Base-by-base conservation (phyloP, 257 asterid genomes). In the Craterostigma plantagineum region DNA sequence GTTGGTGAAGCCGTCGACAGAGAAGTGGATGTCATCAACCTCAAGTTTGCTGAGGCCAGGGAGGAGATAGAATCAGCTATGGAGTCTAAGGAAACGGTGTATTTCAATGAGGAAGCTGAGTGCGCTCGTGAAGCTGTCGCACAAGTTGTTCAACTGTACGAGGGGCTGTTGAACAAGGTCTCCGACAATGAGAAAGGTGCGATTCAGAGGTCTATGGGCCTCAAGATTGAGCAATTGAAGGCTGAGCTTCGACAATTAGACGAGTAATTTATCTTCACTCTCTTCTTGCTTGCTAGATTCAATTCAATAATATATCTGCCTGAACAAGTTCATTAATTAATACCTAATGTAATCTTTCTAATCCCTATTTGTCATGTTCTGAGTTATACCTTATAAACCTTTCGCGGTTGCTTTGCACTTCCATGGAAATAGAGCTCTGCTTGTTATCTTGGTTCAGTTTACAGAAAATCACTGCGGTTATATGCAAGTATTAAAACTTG, bases 31-130 rank as follows among this genome's bases (percentile, higher is more conserved):
- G 46, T 37, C 37, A 90, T 90, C 30, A 90, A 90, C 70, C 72
- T 75, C 63, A 90, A 83, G 66, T 90, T 90, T 49, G 87, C 87
- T n/a, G 99, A 83, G 68, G 99, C 99, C 9, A 70, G 99, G 49
- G 99, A 90, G 69, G 99, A 90, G 79, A 72, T 90, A 48, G 99
- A 90, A 14, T 61, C 90, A 37, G 99, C 99, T 9, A 48, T 90
- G 95, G 95, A 83, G 12, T 79, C 95, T 7, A 83, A 90, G 35
- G 99, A 90, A 54, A 83, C 99, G 0, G 91, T 83, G 37, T 90
- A 90, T 55, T 83, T 90, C 49, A 69, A 90, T 48, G 95, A 87
- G 48, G 95, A 87, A 71, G 95, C 95, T 35, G 92, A 75, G 50
- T 90, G 93, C 45, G 99, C 99, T 3, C 99, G 99, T 54, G 69